Conservation (phyloP, 805 yeast species). For the Saccharomycopsis fermentans region DNA sequence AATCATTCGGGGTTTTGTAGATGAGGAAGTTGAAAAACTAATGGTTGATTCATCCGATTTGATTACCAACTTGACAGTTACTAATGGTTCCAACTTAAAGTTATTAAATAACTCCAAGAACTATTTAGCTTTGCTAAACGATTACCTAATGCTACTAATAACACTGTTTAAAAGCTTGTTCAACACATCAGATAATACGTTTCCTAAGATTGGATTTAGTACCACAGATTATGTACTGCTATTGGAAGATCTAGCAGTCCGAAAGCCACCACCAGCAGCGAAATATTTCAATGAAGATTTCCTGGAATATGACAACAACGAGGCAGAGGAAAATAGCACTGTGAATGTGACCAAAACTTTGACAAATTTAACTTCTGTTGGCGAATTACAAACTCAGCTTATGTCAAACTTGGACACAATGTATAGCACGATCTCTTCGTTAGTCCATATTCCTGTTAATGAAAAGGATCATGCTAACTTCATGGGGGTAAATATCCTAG, state of each 20-base stretch:
- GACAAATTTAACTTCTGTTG: not conserved
- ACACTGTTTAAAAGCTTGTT: not conserved
- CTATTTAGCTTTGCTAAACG: conserved; percentile 2
- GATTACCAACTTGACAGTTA: conserved; percentile 9
- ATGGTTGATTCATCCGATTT: conserved; percentile 15
- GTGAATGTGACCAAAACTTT: conserved; percentile 1
- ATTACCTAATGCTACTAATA: not conserved
- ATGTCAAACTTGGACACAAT: not conserved
- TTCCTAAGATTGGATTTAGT: too few species aligned
- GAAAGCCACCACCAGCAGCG: conserved; percentile 1
- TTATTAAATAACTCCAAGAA: not conserved
- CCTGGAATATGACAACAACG: not conserved
- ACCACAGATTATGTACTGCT: not conserved
- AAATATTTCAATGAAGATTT: conserved; percentile 2
- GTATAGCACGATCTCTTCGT: not conserved
- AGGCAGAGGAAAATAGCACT: not conserved
- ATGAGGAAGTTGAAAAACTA: conserved; percentile 12
- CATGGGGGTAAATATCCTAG: not conserved
- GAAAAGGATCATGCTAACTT: not conserved
- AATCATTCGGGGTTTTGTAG: not conserved
- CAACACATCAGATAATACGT: not conserved
- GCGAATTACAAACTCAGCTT: conserved; percentile 2
- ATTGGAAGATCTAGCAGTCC: not conserved
- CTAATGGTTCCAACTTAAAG: conserved; percentile 6
- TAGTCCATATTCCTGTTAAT: not conserved